Evolutionary conservation across 495 filamentous ascomycete species (phyloP).

Genomic region (Cairneyella variabilis): DNA sequence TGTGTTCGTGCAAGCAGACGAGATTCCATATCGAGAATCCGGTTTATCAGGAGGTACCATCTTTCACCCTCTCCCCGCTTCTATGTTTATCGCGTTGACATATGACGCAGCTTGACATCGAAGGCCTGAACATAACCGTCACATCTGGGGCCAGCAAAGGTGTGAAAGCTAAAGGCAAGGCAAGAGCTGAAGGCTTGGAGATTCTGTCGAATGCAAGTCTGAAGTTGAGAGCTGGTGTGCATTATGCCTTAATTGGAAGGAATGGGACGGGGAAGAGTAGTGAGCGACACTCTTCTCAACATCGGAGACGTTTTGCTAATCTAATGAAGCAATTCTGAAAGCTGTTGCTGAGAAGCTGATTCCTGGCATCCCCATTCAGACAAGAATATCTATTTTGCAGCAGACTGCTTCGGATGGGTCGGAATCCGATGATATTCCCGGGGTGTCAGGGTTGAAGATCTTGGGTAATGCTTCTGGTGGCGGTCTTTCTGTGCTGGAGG

Average conservation of each 20-base stretch:
- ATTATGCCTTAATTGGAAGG: slow-evolving; percentile 71
- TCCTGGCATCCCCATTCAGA: slow-evolving; percentile 68
- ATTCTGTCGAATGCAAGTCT: slow-evolving; percentile 65
- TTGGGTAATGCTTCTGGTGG: not conserved
- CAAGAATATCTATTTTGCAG: slow-evolving; percentile 65
- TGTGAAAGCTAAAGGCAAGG: slow-evolving; percentile 46
- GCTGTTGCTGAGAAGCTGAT: slow-evolving; percentile 76
- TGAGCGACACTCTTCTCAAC: too few relatives aligned
- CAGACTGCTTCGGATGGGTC: slow-evolving; percentile 50
- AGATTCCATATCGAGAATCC: slow-evolving; percentile 52
- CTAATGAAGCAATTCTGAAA: slow-evolving; percentile 51
- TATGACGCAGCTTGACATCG: slow-evolving; percentile 64
- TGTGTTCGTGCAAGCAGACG: slow-evolving; percentile 54
- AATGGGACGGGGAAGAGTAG: slow-evolving; percentile 83
- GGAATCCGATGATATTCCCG: not conserved
- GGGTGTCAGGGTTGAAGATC: slow-evolving; percentile 2
- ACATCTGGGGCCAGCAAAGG: slow-evolving; percentile 38
- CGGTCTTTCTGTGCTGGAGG: slow-evolving; percentile 53
- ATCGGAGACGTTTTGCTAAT: not conserved
- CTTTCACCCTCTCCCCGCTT: not conserved
- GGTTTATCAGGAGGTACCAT: slow-evolving; percentile 46
- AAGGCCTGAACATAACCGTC: slow-evolving; percentile 60
- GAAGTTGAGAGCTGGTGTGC: slow-evolving; percentile 62
- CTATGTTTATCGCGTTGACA: too few relatives aligned
- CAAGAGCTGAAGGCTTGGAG: slow-evolving; percentile 55